phyloP scores from a whole-genome alignment of 495 filamentous ascomycete species.

The Podospora appendiculata region DNA sequence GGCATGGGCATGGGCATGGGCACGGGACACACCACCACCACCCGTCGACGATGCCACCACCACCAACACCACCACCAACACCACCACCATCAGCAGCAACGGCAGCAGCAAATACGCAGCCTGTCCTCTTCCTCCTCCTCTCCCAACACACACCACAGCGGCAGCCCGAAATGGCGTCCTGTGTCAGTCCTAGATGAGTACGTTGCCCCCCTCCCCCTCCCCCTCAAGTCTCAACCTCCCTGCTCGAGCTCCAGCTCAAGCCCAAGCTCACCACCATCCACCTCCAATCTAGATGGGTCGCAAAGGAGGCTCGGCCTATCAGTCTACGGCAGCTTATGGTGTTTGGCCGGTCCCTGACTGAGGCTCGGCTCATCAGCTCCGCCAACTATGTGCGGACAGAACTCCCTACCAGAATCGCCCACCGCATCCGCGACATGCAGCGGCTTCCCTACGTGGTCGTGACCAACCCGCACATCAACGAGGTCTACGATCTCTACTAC shows the following conservation, averaged over 20 bases:
- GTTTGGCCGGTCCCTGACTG: constrained; percentile 83
- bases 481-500: constrained; percentile 96
- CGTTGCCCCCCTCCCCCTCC: constrained; percentile 13
- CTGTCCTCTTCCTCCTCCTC: too few relatives aligned
- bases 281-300: constrained; percentile 63
- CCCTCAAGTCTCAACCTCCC: not conserved
- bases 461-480: constrained; percentile 85
- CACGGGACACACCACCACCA: constrained; percentile 4
- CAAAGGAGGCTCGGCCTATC: constrained; percentile 76
- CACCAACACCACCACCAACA: not conserved
- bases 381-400: constrained; percentile 97
- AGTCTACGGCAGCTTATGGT: constrained; percentile 89
- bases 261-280: constrained; percentile 8
- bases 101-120: not conserved
- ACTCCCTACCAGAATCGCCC: constrained; percentile 83
- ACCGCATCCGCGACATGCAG: constrained; percentile 96
- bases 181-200: constrained; percentile 85
- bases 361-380: constrained; percentile 79
- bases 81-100: not conserved
- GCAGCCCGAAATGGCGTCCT: constrained; percentile 63
- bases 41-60: not conserved
- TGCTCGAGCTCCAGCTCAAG: not conserved
- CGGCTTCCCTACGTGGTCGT: constrained; percentile 92
- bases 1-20: not conserved
- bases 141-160: not conserved